Conservation (phyloP, 2,329 filamentous ascomycete genomes). For the Phyllosticta paracitricarpa region DNA sequence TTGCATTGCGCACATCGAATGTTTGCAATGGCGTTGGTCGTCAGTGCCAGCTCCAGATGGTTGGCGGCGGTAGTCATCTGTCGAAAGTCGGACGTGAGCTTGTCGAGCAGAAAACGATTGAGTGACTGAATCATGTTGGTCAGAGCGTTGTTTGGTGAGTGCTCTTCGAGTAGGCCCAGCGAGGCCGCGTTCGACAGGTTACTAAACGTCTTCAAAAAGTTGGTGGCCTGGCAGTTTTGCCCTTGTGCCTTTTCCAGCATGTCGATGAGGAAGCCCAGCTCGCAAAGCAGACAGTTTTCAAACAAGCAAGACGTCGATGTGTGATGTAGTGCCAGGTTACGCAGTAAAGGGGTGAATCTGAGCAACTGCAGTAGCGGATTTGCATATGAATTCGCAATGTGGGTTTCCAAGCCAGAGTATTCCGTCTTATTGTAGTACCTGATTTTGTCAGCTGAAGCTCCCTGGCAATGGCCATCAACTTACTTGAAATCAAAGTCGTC, state of each 20-base stretch:
- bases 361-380: constrained; percentile 87
- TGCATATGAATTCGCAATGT: constrained; percentile 93
- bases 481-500: constrained; percentile 97
- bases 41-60: constrained; percentile 63
- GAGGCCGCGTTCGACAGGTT: constrained; percentile 67
- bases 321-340: constrained; percentile 82
- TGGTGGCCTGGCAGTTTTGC: constrained; percentile 91
- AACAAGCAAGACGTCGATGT: constrained; percentile 74
- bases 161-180: constrained; percentile 76
- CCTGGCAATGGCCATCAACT: constrained; percentile 19
- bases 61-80: constrained; percentile 47
- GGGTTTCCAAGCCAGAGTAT: constrained; percentile 88
- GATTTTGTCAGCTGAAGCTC: not conserved
- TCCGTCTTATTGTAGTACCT: constrained; percentile 91
- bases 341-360: constrained; percentile 77
- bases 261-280: constrained; percentile 90
- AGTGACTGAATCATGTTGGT: constrained; percentile 78
- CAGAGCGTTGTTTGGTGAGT: constrained; percentile 60
- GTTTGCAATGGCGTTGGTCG: constrained; percentile 59
- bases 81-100: constrained; percentile 67
- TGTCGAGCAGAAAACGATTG: constrained; percentile 75
- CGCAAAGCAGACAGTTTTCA: constrained; percentile 81
- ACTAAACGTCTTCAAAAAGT: constrained; percentile 82
- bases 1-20: constrained; percentile 82
- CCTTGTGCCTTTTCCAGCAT: constrained; percentile 96